Evolutionary conservation across 2,329 filamentous ascomycete species (phyloP).

Genomic region (Gaeumannomyces tritici): DNA sequence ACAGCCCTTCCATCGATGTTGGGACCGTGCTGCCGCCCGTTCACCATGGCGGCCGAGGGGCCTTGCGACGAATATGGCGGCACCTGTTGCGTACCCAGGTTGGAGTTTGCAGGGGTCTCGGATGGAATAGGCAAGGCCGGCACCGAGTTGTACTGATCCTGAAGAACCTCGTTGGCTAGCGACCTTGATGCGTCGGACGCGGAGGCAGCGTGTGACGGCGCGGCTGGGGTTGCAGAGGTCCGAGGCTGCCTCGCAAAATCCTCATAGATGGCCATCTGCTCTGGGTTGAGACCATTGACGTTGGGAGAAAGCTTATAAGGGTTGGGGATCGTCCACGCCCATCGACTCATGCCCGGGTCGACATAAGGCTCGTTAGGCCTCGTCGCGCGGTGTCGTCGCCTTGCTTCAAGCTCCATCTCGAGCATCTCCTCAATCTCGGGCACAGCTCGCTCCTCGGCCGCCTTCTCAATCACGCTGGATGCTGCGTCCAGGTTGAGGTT

Average conservation of each 20-base stretch:
- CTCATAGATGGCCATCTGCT: slow-evolving; percentile 93
- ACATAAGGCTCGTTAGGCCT: slow-evolving; percentile 79
- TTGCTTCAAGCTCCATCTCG: slow-evolving; percentile 66
- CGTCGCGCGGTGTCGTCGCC: slow-evolving; percentile 64
- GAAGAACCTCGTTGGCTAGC: slow-evolving; percentile 53
- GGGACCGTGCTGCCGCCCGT: slow-evolving; percentile 38
- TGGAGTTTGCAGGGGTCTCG: slow-evolving; percentile 48
- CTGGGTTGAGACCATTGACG: slow-evolving; percentile 65
- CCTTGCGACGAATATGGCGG: slow-evolving; percentile 38
- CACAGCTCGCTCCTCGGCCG: slow-evolving; percentile 85
- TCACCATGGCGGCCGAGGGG: slow-evolving; percentile 34
- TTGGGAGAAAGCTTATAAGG: slow-evolving; percentile 78
- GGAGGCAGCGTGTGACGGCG: slow-evolving; percentile 46
- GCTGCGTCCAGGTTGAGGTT: slow-evolving; percentile 95
- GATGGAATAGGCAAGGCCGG: slow-evolving; percentile 48
- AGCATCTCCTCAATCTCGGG: slow-evolving; percentile 94
- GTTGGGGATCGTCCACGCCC: slow-evolving; percentile 88
- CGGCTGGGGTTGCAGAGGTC: slow-evolving; percentile 42
- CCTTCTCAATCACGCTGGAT: slow-evolving; percentile 89
- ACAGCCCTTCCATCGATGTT: slow-evolving; percentile 41
- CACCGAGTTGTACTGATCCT: slow-evolving; percentile 50
- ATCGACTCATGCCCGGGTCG: slow-evolving; percentile 72
- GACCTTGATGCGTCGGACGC: slow-evolving; percentile 52
- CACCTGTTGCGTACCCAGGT: slow-evolving; percentile 34
- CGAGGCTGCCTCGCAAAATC: slow-evolving; percentile 86